Base-by-base conservation (phyloP, 768 basidiomycete species). In the Lactifluus volemus region DNA sequence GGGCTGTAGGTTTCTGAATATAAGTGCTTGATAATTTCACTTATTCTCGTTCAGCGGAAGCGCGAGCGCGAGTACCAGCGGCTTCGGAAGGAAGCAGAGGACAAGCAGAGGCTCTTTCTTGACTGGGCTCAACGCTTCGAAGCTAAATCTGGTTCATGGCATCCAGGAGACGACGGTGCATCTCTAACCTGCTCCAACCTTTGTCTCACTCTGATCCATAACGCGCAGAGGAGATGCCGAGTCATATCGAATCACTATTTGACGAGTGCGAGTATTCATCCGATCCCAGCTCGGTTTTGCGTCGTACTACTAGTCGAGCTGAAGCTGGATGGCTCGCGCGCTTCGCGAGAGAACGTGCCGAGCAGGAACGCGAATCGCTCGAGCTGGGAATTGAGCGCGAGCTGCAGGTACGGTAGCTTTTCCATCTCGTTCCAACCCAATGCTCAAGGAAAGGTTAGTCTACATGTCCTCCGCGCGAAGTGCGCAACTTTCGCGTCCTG, bases 381-480 rank as follows among this genome's bases (percentile, higher is more conserved):
- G 74, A 72, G 14, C 81, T 80, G 10, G 85, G 88, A 53, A 82
- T 94, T 38, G 86, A 88, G 62, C 75, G 77, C 53, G 89, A 94
- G 65, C 75, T 97, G 7, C 76, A 82, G 70, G 93, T 92, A 67
- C 51, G 79, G 25, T 30, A 38, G 21, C 39, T 36, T 44, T 38
- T 29, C 39, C 49, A 72, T 1, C 5, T 42, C 0, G 36, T 2
- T n/a, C 14, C 15, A 51, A 0, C 38, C 10, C 2, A 15, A 15
- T n/a, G 17, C 49, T 61, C 50, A 61, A 36, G 9, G n/a, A 19
- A 34, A 39, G 29, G 4, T 48, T 30, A 65, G 66, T 29, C 58
- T 5, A 34, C 49, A 2, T 65, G 59, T 47, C 65, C 65, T 19
- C 63, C 63, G 8, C 65, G 65, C 30, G 65, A 66, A 49, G 65